Evolutionary conservation across 2,329 filamentous ascomycete species (phyloP), one percentile per base, ranked within the genome.

Genomic region (Tympanopsis confertula): DNA sequence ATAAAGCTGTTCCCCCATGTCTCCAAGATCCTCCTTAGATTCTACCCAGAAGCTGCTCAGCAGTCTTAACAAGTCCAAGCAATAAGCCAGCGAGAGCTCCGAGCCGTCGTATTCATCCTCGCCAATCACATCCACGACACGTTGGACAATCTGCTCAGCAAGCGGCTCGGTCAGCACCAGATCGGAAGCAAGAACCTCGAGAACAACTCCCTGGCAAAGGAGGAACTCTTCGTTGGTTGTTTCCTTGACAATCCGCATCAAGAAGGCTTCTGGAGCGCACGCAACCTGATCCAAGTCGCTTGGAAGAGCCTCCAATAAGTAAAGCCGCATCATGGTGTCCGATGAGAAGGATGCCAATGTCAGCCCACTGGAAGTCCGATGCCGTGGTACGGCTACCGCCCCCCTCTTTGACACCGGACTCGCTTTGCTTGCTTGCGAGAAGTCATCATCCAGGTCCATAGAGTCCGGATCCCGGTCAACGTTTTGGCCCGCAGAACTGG

Each of bases 1-100:
- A 55, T 96, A 96, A 15, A 95, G 62, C 42, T 93, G 81, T 15
- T 77, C 71, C 3, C 81, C 84, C 29, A 72, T 67, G 3, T 74
- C 70, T n/a, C 69, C 69, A 3, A 94, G 62, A 1, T 75, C 64
- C 22, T 71, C 68, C 17, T 66, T 62, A 29, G 71, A 65, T 17
- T 73, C 65, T 2, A 68, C 59, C 85, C 85, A 91, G 28, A 74
- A 61, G 12, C 61, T 56, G 28, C 75, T 70, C 37, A 86, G 68
- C 24, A 71, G 74, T 37, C 71, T 62, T 53, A 94, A 70, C 39
- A 84, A 61, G 35, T 81, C 73, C 18, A 94, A 66, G 44, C 78
- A 81, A 14, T 78, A 63, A 33, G 69, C 71, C 36, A 86, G 62
- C 3, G 82, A 76, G 15, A 79, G 73, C 58, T 95, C 88, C 43